phyloP scores from a whole-genome alignment of 352 stramenopile species.

The Pythium myriotylum region DNA sequence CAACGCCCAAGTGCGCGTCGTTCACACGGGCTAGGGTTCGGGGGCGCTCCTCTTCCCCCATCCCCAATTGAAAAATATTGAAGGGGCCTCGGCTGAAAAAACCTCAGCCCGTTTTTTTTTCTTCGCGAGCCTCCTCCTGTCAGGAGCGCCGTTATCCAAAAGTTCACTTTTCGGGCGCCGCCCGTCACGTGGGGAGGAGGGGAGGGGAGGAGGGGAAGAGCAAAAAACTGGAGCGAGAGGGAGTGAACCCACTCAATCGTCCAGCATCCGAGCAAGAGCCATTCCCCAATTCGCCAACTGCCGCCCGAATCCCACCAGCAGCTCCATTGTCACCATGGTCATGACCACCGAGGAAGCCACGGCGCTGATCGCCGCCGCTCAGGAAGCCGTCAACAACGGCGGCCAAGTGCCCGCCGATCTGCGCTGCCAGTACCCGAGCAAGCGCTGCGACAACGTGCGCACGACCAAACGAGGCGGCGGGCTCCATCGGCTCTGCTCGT shows the following conservation, averaged over 20 bases:
- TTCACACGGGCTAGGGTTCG: neutral
- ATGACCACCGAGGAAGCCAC: constrained; percentile 8
- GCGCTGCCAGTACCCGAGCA: constrained; percentile 21
- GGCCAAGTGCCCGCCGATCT: constrained; percentile 6
- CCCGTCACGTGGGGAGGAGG: constrained; percentile 10
- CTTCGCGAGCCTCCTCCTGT: neutral
- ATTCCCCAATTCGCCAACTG: constrained; percentile 13
- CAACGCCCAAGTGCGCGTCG: too few relatives aligned
- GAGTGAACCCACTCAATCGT: constrained; percentile 9
- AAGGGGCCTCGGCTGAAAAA: neutral
- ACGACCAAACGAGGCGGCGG: constrained; percentile 17
- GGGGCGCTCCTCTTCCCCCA: neutral
- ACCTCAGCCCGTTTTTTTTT: constrained; percentile 4
- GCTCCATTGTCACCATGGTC: constrained; percentile 2
- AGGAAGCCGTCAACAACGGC: constrained; percentile 9
- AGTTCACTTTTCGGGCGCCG: constrained; percentile 2
- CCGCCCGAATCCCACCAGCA: neutral
- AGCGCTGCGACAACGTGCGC: constrained; percentile 18
- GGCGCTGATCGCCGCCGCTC: constrained; percentile 9
- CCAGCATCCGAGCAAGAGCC: neutral
- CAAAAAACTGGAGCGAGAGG: constrained; percentile 6
- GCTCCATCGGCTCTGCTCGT: constrained; percentile 16
- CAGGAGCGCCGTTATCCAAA: constrained; percentile 3
- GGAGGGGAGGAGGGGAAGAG: too few relatives aligned
- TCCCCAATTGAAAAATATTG: constrained; percentile 4